Conservation (phyloP, 148 eudicot genomes). For the Amaranthus hypochondriacus region DNA sequence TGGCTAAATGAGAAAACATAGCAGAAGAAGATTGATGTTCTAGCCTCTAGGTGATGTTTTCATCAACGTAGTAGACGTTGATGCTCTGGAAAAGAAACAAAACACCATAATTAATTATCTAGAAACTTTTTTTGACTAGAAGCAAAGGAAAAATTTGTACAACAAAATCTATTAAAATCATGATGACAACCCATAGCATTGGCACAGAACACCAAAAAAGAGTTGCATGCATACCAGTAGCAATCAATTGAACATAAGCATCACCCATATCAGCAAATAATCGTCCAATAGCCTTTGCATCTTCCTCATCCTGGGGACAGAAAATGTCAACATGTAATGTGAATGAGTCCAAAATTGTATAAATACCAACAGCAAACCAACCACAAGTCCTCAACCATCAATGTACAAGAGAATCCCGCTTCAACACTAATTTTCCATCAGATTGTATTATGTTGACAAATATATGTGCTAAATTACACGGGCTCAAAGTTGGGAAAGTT, state of each 20-base stretch:
- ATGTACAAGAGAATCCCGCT: background rate
- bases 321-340: conserved; percentile 14
- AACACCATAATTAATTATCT: background rate
- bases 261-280: conserved; percentile 99
- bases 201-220: conserved; percentile 8
- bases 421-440: background rate
- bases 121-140: background rate
- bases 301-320: conserved; percentile 84
- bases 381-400: background rate
- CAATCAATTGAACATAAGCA: conserved; percentile 90
- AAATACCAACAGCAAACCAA: conserved; percentile 2
- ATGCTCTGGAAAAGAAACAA: background rate
- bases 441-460: background rate
- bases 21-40: background rate
- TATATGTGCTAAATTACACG: background rate
- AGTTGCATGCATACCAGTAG: conserved; percentile 57
- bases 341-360: conserved; percentile 3
- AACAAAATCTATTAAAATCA: conserved; percentile 1
- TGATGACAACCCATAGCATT: conserved; percentile 8
- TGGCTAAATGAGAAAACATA: background rate
- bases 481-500: background rate
- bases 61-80: background rate
- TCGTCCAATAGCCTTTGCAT: conserved; percentile 95
- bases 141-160: background rate
- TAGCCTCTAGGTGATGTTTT: background rate